Conservation (phyloP, 306 rosid genomes). For the Rubus parviflorus region DNA sequence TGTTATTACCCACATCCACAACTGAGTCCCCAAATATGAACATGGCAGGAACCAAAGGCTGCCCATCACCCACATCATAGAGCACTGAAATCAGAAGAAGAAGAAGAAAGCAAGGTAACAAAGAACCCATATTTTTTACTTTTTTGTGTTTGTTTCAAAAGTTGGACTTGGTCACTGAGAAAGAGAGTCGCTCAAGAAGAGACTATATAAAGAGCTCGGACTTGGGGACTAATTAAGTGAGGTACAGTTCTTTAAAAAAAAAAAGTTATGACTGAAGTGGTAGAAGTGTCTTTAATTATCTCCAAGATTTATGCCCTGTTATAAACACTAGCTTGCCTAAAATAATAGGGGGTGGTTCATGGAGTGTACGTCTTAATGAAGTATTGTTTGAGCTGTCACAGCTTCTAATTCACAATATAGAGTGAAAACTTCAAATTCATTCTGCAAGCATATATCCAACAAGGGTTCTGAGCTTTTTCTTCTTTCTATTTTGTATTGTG, state of each 20-base stretch:
- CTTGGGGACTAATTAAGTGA: not conserved
- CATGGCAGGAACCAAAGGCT: conserved; percentile 67
- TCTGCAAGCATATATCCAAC: not conserved
- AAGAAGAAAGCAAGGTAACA: conserved; percentile 28
- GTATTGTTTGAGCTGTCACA: conserved; percentile 5
- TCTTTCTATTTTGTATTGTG: not conserved
- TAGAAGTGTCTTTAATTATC: not conserved
- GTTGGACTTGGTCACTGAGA: not conserved
- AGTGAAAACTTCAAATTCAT: not conserved
- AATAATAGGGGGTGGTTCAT: not conserved
- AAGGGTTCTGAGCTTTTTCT: not conserved
- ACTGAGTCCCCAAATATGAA: conserved; percentile 74
- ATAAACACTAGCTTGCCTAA: not conserved
- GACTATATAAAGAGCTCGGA: not conserved
- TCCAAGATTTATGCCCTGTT: not conserved
- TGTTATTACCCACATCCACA: conserved; percentile 72
- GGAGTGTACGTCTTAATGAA: conserved; percentile 17
- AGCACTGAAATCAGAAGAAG: conserved; percentile 30
- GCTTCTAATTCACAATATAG: not conserved
- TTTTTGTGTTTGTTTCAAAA: conserved; percentile 21
- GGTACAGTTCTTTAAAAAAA: not conserved
- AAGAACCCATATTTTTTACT: conserved; percentile 29
- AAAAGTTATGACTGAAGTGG: not conserved
- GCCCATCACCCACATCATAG: conserved; percentile 39
- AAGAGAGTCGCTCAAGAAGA: not conserved